Conservation (phyloP, 257 asterid species). For the Orobanche coerulescens region DNA sequence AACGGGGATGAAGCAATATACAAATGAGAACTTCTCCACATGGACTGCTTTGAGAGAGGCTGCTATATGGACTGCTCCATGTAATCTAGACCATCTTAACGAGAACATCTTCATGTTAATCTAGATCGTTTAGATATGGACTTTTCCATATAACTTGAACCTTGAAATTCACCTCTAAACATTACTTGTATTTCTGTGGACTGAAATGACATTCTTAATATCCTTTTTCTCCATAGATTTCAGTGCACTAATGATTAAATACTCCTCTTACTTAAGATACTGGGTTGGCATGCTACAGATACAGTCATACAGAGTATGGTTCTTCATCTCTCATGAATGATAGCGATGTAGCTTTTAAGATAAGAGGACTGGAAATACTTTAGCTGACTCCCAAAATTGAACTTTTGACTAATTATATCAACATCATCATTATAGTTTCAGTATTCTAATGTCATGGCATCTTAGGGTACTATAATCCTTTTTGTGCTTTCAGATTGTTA, state of each 20-base stretch:
- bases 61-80: background rate
- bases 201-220: background rate
- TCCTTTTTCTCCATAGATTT: background rate
- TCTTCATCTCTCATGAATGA: background rate
- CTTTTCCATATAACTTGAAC: constrained; percentile 9
- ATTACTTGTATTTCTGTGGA: background rate
- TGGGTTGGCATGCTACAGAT: background rate
- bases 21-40: background rate
- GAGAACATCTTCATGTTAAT: too few species aligned
- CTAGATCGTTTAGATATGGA: background rate
- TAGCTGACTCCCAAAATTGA: background rate
- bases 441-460: background rate
- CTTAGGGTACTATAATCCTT: background rate
- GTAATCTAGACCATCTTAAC: too few species aligned
- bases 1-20: background rate
- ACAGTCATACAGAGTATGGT: background rate
- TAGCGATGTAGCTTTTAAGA: background rate
- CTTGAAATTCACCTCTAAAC: background rate
- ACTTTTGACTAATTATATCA: background rate
- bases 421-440: background rate
- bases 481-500: constrained; percentile 47
- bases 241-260: background rate
- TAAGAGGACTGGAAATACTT: background rate
- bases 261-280: too few species aligned
- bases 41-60: background rate